phyloP scores from a whole-genome alignment of 2,329 filamentous ascomycete genomes.

The Samsoniella hepiali region DNA sequence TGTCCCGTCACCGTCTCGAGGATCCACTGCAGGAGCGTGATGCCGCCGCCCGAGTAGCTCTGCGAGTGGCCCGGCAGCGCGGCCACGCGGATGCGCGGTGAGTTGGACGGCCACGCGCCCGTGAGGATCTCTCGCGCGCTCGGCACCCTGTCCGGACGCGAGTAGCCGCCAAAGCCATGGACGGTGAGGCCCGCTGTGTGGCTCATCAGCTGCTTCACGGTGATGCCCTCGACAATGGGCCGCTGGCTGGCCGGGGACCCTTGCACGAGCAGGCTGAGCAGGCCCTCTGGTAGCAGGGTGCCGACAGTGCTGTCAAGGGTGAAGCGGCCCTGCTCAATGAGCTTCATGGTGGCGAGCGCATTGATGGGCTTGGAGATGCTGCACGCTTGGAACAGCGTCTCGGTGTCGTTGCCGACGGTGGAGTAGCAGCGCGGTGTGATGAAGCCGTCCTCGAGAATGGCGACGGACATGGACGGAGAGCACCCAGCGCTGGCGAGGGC shows the following conservation, averaged over 20 bases:
- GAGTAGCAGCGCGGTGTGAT: slow-evolving; percentile 22
- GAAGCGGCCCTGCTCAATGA: slow-evolving; percentile 21
- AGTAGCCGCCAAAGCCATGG: slow-evolving; percentile 19
- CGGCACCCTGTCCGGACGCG: slow-evolving; percentile 3
- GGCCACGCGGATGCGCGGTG: slow-evolving; percentile 13
- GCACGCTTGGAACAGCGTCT: slow-evolving; percentile 23
- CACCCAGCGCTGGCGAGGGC: slow-evolving; percentile 19
- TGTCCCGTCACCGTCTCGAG: slow-evolving; percentile 19
- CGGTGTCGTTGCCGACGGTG: slow-evolving; percentile 14
- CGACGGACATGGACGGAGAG: slow-evolving; percentile 19
- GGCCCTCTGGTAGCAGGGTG: slow-evolving; percentile 16
- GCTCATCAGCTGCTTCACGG: slow-evolving; percentile 22
- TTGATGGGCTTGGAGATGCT: slow-evolving; percentile 24
- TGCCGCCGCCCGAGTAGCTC: slow-evolving; percentile 21
- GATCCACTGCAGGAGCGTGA: slow-evolving; percentile 21
- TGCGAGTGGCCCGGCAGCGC: slow-evolving; percentile 17
- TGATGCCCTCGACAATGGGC: slow-evolving; percentile 17
- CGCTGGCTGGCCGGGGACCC: slow-evolving; percentile 5
- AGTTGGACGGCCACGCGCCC: slow-evolving; percentile 21
- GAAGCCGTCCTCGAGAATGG: slow-evolving; percentile 22
- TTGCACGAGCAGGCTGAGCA: slow-evolving; percentile 12
- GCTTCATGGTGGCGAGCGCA: slow-evolving; percentile 19
- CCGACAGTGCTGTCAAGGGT: slow-evolving; percentile 15
- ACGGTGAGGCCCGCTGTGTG: slow-evolving; percentile 22
- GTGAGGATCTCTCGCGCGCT: slow-evolving; percentile 17